These are phyloP conservation scores for Epichloe elymi DNA, from an alignment of 2,329 filamentous ascomycete genomes.

Conservation along the genomic window DNA sequence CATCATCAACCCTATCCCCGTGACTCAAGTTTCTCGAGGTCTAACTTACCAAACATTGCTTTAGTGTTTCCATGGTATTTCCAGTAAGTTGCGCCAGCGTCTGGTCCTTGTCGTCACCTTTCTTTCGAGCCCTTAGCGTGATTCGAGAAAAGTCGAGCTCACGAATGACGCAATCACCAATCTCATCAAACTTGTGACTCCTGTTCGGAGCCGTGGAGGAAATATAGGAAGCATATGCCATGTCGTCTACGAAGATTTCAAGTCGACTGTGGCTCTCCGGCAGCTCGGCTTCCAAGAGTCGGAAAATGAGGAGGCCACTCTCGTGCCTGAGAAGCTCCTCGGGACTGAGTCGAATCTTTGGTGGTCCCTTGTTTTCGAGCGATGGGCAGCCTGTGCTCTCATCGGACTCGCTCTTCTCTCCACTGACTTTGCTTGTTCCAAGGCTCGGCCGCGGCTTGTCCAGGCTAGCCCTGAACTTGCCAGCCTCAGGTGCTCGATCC, in stretches of 20 bases:
- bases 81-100: slow-evolving; percentile 73
- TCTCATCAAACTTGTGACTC: slow-evolving; percentile 70
- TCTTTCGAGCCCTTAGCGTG: slow-evolving; percentile 74
- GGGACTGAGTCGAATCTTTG: slow-evolving; percentile 64
- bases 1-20: too few relatives aligned
- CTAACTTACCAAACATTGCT: slow-evolving; percentile 63
- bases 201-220: slow-evolving; percentile 63
- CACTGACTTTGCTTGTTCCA: slow-evolving; percentile 1
- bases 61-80: slow-evolving; percentile 74
- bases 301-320: slow-evolving; percentile 87
- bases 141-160: slow-evolving; percentile 95
- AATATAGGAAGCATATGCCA: slow-evolving; percentile 78
- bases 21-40: not conserved
- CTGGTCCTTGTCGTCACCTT: slow-evolving; percentile 62
- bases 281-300: slow-evolving; percentile 80
- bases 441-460: slow-evolving; percentile 12
- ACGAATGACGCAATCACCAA: slow-evolving; percentile 88
- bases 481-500: slow-evolving; percentile 20
- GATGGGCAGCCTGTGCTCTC: slow-evolving; percentile 20
- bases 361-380: slow-evolving; percentile 38
- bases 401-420: slow-evolving; percentile 16
- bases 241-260: slow-evolving; percentile 88
- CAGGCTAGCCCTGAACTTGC: slow-evolving; percentile 29
- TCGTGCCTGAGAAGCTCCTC: slow-evolving; percentile 79
- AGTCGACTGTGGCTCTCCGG: slow-evolving; percentile 62